Evolutionary conservation across 331 rosid genomes (phyloP), one percentile per base, ranked within the genome.

Genomic region (Malus hybrid): DNA sequence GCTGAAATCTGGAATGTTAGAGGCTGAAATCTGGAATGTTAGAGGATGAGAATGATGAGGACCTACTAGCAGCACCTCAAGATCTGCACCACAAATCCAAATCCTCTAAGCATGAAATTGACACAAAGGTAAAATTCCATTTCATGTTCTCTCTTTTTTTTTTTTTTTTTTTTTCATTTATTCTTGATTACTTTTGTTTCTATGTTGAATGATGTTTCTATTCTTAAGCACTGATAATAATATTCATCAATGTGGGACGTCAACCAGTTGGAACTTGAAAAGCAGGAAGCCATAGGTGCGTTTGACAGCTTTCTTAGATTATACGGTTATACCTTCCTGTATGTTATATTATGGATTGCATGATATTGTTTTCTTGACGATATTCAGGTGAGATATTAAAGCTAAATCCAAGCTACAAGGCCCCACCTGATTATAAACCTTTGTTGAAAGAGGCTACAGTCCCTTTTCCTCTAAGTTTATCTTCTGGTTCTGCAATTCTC

Each of bases 401-500:
- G 83, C 67, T 92, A 71, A 96, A 95, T 88, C 97, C 98, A 81
- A 90, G 82, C 84, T 92, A 84, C 89, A 89, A 85, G 80, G 88
- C 90, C 80, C 99, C 97, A n/a, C 76, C 89, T 78, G 93, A 87
- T 83, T 95, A 85, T 79, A 92, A 85, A 76, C 99, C 96, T 0
- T 80, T 89, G 86, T 76, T 95, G 76, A 92, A 90, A 80, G 97
- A 92, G 85, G 90, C 85, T 75, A 84, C 63, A 9, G 80, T 90
- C 75, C 87, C 88, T 71, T 81, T 92, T 78, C 97, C 97, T 77
- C 97, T 95, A 88, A 90, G 99, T 84, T 79, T 74, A 39, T 61
- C 59, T 70, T 83, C 80, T 73, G 14, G 80, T 77, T 24, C 24
- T 24, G 24, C 24, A 24, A 24, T 24, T 24, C 24, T 78, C 84